Evolutionary conservation across 345 rosid genomes (phyloP).

Genomic region (Carallia brachiata): DNA sequence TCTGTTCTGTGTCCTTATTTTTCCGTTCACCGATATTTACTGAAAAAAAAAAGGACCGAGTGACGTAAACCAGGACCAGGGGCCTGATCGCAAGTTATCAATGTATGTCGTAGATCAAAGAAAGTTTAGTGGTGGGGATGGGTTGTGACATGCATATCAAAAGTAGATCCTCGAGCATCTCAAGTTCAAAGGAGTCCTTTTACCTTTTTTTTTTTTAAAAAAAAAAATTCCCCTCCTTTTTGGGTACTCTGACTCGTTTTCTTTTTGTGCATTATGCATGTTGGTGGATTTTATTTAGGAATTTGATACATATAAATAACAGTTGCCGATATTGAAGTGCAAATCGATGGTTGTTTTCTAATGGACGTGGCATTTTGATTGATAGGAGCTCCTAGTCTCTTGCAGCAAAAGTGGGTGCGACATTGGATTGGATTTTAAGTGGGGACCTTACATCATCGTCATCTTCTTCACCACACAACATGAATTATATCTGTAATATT

Average conservation of each 20-base stretch:
- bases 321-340: neutral
- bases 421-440: neutral
- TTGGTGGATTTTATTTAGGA: neutral
- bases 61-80: too few relatives aligned
- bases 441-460: conserved; percentile 1
- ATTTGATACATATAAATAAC: neutral
- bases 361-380: conserved; percentile 20
- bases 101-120: neutral
- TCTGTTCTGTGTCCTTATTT: too few relatives aligned
- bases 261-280: neutral
- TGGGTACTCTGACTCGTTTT: conserved; percentile 18
- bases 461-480: neutral
- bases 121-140: conserved; percentile 13
- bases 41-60: neutral
- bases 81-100: neutral
- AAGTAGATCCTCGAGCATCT: conserved; percentile 31
- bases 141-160: conserved; percentile 23
- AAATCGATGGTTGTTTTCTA: conserved; percentile 24
- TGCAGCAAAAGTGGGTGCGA: neutral
- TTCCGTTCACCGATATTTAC: too few relatives aligned
- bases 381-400: conserved; percentile 8
- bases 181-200: neutral
- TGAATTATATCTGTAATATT: neutral
- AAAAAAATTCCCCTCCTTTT: conserved; percentile 3
- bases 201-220: neutral